Percentiles rank a stretch among this genome's conserved stretches.
Conservation (phyloP, 2,329 filamentous ascomycete genomes). For the Trichophyton verrucosum region DNA sequence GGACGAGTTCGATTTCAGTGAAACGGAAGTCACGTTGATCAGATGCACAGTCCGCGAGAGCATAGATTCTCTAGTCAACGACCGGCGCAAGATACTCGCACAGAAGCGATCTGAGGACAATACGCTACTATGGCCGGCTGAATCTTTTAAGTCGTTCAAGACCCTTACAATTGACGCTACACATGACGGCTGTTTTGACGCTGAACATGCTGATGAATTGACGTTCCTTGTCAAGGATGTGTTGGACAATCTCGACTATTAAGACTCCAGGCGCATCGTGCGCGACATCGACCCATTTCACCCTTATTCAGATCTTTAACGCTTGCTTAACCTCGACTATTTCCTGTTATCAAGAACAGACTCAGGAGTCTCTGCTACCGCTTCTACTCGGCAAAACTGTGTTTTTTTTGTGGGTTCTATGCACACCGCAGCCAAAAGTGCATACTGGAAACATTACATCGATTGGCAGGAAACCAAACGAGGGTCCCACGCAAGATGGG, state of each 20-base stretch:
- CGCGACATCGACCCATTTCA: background rate
- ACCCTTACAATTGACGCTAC: constrained; percentile 4
- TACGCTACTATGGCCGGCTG: constrained; percentile 4
- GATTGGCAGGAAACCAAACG: background rate
- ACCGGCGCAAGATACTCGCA: constrained; percentile 4
- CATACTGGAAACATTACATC: background rate
- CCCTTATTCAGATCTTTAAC: background rate
- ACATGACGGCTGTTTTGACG: constrained; percentile 8
- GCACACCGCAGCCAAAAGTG: background rate
- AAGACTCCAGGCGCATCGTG: background rate
- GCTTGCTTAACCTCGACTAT: background rate
- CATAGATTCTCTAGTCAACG: background rate
- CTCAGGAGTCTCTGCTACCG: background rate
- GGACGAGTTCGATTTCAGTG: background rate
- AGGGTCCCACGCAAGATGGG: background rate
- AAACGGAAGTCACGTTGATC: constrained; percentile 5
- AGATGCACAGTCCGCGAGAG: constrained; percentile 5
- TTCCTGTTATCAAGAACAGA: background rate
- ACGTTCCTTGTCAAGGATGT: constrained; percentile 5
- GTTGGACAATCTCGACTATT: constrained; percentile 5
- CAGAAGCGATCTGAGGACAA: background rate
- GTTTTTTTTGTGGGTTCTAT: background rate
- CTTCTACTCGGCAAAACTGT: background rate
- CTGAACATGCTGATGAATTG: constrained; percentile 5
- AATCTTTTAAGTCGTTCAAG: constrained; percentile 2